Percentiles rank a stretch among this genome's conserved stretches.
Conservation (phyloP, 257 asterid species). For the Petunia secreta region DNA sequence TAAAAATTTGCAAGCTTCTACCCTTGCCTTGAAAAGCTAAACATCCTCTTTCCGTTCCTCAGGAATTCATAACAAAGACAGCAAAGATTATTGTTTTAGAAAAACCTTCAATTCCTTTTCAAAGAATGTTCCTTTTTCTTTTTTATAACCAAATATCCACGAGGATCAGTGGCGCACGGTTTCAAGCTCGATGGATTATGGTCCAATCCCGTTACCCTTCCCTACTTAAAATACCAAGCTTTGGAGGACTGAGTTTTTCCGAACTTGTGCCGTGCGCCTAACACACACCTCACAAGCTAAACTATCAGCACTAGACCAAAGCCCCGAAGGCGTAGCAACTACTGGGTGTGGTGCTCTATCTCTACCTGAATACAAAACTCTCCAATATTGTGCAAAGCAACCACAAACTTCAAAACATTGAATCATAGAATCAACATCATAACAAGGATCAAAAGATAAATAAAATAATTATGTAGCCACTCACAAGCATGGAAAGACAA, state of each 20-base stretch:
- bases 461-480: background rate
- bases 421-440: background rate
- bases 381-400: background rate
- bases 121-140: background rate
- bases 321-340: background rate
- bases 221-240: too few species aligned
- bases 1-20: background rate
- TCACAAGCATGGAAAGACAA: background rate
- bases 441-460: background rate
- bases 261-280: too few species aligned
- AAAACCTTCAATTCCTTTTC: background rate
- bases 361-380: background rate
- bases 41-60: background rate
- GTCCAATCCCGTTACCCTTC: too few species aligned
- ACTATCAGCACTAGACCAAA: too few species aligned
- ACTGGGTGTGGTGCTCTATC: background rate
- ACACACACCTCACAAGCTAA: too few species aligned
- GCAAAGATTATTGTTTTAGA: background rate
- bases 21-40: background rate
- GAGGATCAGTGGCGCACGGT: too few species aligned
- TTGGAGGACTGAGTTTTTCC: too few species aligned
- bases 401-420: background rate
- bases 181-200: too few species aligned
- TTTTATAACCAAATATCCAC: too few species aligned
- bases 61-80: background rate